A percentile compares a stretch with the other conserved stretches of the same genome.
phyloP scores from a whole-genome alignment of 1,139 yeast genomes.

The Candida anutae region DNA sequence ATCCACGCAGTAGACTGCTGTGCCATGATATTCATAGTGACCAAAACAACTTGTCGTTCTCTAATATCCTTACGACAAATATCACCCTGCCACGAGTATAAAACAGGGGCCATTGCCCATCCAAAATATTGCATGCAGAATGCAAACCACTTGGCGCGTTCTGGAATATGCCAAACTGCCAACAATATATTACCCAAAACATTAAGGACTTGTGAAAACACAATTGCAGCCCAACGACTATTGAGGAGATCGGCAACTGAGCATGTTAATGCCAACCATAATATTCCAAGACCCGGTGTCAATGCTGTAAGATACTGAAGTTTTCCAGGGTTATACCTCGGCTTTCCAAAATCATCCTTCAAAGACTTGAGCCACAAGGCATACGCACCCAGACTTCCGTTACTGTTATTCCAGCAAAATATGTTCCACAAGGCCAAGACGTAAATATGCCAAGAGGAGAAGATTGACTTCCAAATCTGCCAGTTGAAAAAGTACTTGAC shows the following conservation, averaged over 20 bases:
- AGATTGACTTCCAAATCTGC: slow-evolving; percentile 40
- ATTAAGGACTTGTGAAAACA: slow-evolving; percentile 44
- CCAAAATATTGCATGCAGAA: slow-evolving; percentile 39
- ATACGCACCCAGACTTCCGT: slow-evolving; percentile 43
- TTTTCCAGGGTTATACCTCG: slow-evolving; percentile 21
- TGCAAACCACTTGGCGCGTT: slow-evolving; percentile 42
- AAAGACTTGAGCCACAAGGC: slow-evolving; percentile 38
- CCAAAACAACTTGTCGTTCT: slow-evolving; percentile 36
- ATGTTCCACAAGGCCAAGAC: slow-evolving; percentile 45
- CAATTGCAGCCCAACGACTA: slow-evolving; percentile 50
- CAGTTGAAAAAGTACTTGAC: slow-evolving; percentile 19
- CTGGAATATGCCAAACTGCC: slow-evolving; percentile 41
- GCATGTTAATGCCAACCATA: slow-evolving; percentile 36
- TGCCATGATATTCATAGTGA: slow-evolving; percentile 38
- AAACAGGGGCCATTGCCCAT: slow-evolving; percentile 45
- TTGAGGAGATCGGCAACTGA: slow-evolving; percentile 41
- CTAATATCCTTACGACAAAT: slow-evolving; percentile 38
- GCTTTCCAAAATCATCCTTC: slow-evolving; percentile 16
- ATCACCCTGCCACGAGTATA: slow-evolving; percentile 40
- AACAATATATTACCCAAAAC: slow-evolving; percentile 32
- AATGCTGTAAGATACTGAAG: slow-evolving; percentile 36
- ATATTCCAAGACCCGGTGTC: slow-evolving; percentile 37
- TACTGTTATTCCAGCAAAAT: slow-evolving; percentile 57
- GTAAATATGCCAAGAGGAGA: slow-evolving; percentile 50
- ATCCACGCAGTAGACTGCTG: slow-evolving; percentile 39